Evolutionary conservation across 2,329 filamentous ascomycete genomes (phyloP).

Genomic region (Exophiala xenobiotica): DNA sequence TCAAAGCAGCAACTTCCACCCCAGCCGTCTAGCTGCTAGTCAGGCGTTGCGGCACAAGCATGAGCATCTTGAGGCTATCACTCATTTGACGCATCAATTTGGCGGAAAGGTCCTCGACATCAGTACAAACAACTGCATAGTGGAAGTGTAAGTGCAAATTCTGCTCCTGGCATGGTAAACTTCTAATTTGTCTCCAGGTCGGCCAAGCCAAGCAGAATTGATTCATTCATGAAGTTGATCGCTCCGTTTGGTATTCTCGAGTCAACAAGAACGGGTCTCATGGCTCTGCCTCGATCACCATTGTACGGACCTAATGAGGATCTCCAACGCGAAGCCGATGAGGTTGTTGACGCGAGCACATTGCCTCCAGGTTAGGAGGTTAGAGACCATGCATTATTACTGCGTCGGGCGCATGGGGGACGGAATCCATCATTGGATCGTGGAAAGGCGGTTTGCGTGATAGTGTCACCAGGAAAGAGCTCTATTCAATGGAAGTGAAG

Average conservation of each 20-base stretch:
- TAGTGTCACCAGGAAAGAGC: background rate
- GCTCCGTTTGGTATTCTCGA: conserved; percentile 94
- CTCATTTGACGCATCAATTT: conserved; percentile 95
- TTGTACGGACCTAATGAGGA: conserved; percentile 73
- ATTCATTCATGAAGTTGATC: conserved; percentile 96
- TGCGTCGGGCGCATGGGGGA: conserved; percentile 6
- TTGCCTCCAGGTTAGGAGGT: conserved; percentile 79
- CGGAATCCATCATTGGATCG: background rate
- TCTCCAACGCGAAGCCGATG: conserved; percentile 81
- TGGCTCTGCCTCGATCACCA: conserved; percentile 92
- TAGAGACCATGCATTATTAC: background rate
- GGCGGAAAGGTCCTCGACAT: conserved; percentile 97
- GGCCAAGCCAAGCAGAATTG: conserved; percentile 88
- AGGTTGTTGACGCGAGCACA: conserved; percentile 90
- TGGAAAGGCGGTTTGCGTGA: background rate
- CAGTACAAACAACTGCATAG: conserved; percentile 97
- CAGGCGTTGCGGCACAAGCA: conserved; percentile 95
- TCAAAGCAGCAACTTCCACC: conserved; percentile 71
- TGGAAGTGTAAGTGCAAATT: conserved; percentile 73
- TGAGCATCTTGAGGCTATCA: conserved; percentile 94
- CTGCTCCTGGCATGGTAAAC: conserved; percentile 24
- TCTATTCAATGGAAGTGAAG: no score
- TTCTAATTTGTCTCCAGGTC: conserved; percentile 55
- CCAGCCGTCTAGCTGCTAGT: conserved; percentile 77
- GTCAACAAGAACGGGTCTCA: conserved; percentile 90